These are phyloP conservation scores for Saccharomyces hybrid DNA, from an alignment of 1,139 yeast genomes.

Conservation along the genomic window DNA sequence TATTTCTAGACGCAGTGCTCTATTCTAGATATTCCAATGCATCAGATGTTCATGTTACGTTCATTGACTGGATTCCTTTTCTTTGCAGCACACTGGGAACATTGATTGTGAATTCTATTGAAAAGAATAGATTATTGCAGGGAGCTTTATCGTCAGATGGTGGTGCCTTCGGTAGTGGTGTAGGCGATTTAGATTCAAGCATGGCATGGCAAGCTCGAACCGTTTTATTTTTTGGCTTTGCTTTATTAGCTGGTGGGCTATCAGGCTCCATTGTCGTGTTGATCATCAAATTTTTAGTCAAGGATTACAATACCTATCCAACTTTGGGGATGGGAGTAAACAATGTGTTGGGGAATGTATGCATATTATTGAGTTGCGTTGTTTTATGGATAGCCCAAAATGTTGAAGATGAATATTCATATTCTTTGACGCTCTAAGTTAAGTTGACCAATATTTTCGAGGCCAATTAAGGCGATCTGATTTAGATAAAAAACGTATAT, in stretches of 20 bases:
- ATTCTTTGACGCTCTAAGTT: slow-evolving; percentile 66
- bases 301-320: slow-evolving; percentile 68
- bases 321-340: slow-evolving; percentile 93
- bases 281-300: slow-evolving; percentile 73
- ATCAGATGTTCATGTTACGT: slow-evolving; percentile 76
- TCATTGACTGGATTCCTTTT: slow-evolving; percentile 93
- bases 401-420: slow-evolving; percentile 90
- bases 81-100: slow-evolving; percentile 85
- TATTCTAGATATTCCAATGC: slow-evolving; percentile 82
- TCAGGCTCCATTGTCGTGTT: slow-evolving; percentile 88
- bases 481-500: not conserved
- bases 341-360: slow-evolving; percentile 72
- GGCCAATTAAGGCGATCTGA: not conserved
- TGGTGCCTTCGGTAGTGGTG: slow-evolving; percentile 32
- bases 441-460: not conserved
- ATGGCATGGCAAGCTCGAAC: slow-evolving; percentile 94
- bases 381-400: slow-evolving; percentile 89
- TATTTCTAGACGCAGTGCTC: slow-evolving; percentile 79
- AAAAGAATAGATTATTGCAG: slow-evolving; percentile 66
- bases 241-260: slow-evolving; percentile 86
- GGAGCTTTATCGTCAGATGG: slow-evolving; percentile 50
- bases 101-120: slow-evolving; percentile 86
- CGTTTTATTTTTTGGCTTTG: slow-evolving; percentile 83
- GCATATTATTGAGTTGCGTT: slow-evolving; percentile 82
- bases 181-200: slow-evolving; percentile 32